These are phyloP conservation scores for Millerozyma acaciae DNA, from an alignment of 805 yeast genomes.

Conservation along the genomic window DNA sequence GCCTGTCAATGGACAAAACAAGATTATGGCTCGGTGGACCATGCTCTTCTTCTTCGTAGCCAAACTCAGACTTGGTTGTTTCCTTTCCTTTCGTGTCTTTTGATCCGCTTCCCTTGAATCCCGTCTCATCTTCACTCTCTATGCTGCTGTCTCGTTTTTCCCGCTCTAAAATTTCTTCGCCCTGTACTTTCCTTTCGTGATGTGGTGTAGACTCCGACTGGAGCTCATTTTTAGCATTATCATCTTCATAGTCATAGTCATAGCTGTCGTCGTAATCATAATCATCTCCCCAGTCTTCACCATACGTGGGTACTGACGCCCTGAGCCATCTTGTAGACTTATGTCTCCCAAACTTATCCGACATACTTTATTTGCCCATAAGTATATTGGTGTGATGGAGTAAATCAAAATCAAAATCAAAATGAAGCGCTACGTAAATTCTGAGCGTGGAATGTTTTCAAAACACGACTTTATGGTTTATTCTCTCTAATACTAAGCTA, in stretches of 20 bases:
- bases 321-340: conserved; percentile 42
- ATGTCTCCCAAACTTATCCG: conserved; percentile 40
- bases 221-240: not conserved
- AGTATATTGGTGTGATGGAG: too few relatives aligned
- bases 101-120: not conserved
- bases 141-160: not conserved
- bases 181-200: not conserved
- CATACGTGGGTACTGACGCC: conserved; percentile 39
- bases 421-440: not conserved
- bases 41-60: not conserved
- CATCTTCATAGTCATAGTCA: conserved; percentile 8
- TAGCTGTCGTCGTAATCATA: conserved; percentile 22
- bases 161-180: not conserved
- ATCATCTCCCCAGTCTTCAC: conserved; percentile 41
- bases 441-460: not conserved
- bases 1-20: conserved; percentile 34
- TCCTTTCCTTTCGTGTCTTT: not conserved
- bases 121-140: not conserved
- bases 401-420: too few relatives aligned
- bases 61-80: not conserved
- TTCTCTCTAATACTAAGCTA: conserved; percentile 1
- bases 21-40: conserved; percentile 11
- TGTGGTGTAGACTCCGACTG: not conserved
- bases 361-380: conserved; percentile 14
- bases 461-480: not conserved